A percentile compares a stretch with the other conserved stretches of the same genome.
phyloP scores from a whole-genome alignment of 805 yeast species.

The Candida pini region DNA sequence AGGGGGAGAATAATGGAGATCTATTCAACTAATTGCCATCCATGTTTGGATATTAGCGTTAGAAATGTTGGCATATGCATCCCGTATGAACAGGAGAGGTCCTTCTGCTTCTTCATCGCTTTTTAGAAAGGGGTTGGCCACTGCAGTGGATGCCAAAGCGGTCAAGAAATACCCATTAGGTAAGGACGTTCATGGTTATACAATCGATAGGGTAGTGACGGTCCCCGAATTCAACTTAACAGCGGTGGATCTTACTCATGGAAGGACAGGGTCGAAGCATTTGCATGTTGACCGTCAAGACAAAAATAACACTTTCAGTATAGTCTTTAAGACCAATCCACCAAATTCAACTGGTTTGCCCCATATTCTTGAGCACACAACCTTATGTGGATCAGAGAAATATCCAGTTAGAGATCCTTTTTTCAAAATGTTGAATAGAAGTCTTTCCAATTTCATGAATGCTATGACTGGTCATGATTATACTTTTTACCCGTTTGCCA shows the following conservation, averaged over 20 bases:
- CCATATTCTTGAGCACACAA: slow-evolving; percentile 93
- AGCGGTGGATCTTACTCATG: slow-evolving; percentile 70
- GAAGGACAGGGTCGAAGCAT: slow-evolving; percentile 69
- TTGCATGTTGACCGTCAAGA: slow-evolving; percentile 83
- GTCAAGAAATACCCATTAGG: slow-evolving; percentile 58
- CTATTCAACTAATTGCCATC: no score
- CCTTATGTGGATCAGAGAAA: slow-evolving; percentile 86
- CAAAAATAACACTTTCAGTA: slow-evolving; percentile 78
- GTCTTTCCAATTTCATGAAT: slow-evolving; percentile 95
- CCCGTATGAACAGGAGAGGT: no score
- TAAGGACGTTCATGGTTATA: slow-evolving; percentile 57
- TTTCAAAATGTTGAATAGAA: slow-evolving; percentile 92
- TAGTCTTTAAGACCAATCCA: slow-evolving; percentile 90
- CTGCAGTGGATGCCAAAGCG: slow-evolving; percentile 11
- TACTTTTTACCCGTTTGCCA: slow-evolving; percentile 93
- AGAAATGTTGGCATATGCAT: no score
- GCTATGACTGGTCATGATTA: slow-evolving; percentile 98
- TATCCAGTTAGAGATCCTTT: slow-evolving; percentile 97
- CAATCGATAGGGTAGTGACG: slow-evolving; percentile 54
- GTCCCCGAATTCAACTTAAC: slow-evolving; percentile 79
- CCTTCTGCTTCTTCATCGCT: no score
- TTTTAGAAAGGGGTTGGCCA: slow-evolving; percentile 4
- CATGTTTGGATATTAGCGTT: no score
- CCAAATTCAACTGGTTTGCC: slow-evolving; percentile 96
- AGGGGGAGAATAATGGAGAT: no score